Evolutionary conservation across 176 grass and related monocot species (phyloP).

Genomic region (Triticum dicoccoides): DNA sequence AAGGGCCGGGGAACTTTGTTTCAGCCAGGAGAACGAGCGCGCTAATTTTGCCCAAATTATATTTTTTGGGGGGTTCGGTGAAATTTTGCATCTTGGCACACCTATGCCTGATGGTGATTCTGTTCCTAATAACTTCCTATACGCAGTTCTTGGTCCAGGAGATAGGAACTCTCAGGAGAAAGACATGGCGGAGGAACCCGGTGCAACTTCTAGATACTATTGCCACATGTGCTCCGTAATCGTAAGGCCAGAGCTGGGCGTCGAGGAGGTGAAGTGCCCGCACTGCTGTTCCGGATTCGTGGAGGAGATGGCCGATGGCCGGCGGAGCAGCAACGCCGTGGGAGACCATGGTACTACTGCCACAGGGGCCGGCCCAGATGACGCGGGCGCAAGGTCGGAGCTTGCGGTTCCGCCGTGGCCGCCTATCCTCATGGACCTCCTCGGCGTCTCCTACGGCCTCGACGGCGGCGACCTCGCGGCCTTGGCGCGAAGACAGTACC

Average conservation of each 20-base stretch:
- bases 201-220: slow-evolving; percentile 47
- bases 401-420: slow-evolving; percentile 37
- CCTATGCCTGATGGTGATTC: background rate
- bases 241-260: slow-evolving; percentile 53
- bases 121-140: background rate
- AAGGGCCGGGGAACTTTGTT: background rate
- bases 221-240: slow-evolving; percentile 77
- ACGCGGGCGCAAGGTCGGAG: slow-evolving; percentile 11
- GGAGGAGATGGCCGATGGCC: slow-evolving; percentile 59
- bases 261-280: slow-evolving; percentile 71
- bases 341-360: background rate
- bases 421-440: slow-evolving; percentile 63
- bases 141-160: slow-evolving; percentile 18
- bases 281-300: slow-evolving; percentile 77
- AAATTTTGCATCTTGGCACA: background rate
- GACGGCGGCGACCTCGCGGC: slow-evolving; percentile 24
- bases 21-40: background rate
- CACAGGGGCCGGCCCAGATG: background rate
- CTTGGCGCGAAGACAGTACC: slow-evolving; percentile 43
- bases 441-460: slow-evolving; percentile 42
- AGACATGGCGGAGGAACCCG: slow-evolving; percentile 45
- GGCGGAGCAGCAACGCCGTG: background rate
- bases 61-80: background rate
- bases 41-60: background rate
- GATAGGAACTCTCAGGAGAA: background rate